A percentile compares a stretch with the other conserved stretches of the same genome.
Conservation (phyloP, 2,329 filamentous ascomycete species). For the Alternaria tenuissima region DNA sequence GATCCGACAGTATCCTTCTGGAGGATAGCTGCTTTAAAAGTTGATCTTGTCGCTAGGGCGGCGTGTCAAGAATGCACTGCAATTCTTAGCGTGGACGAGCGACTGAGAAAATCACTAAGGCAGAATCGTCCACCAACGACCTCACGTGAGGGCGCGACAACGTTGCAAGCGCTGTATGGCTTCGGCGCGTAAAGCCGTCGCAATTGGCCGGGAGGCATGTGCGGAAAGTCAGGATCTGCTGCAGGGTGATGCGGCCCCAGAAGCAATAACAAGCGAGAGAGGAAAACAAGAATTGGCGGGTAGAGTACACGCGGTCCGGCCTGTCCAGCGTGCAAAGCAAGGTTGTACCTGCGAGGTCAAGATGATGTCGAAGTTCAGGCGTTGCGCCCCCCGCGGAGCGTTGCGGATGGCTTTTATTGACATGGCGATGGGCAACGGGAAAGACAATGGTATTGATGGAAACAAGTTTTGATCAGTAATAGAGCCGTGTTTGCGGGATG, state of each 20-base stretch:
- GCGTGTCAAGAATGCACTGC: too few relatives aligned
- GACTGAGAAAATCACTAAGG: too few relatives aligned
- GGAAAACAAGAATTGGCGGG: neutral
- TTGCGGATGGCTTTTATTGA: neutral
- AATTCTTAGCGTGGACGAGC: too few relatives aligned
- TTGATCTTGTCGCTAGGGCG: too few relatives aligned
- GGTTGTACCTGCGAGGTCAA: neutral
- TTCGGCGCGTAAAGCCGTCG: conserved; percentile 8
- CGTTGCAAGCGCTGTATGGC: conserved; percentile 7
- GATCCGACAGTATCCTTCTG: too few relatives aligned
- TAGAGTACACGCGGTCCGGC: neutral
- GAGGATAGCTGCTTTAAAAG: too few relatives aligned
- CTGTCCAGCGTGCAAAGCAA: neutral
- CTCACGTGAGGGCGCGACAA: conserved; percentile 17
- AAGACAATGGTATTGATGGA: neutral
- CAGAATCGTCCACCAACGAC: too few relatives aligned
- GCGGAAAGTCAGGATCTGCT: neutral
- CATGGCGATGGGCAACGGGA: neutral
- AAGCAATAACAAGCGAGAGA: neutral
- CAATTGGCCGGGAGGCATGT: neutral
- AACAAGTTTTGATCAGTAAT: neutral
- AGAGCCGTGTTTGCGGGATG: neutral
- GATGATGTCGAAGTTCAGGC: conserved; percentile 7
- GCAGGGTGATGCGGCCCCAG: neutral
- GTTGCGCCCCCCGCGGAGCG: conserved; percentile 10